A percentile compares a stretch with the other conserved stretches of the same genome.
phyloP scores from a whole-genome alignment of 352 stramenopile genomes.

The Saprolegnia parasitica region DNA sequence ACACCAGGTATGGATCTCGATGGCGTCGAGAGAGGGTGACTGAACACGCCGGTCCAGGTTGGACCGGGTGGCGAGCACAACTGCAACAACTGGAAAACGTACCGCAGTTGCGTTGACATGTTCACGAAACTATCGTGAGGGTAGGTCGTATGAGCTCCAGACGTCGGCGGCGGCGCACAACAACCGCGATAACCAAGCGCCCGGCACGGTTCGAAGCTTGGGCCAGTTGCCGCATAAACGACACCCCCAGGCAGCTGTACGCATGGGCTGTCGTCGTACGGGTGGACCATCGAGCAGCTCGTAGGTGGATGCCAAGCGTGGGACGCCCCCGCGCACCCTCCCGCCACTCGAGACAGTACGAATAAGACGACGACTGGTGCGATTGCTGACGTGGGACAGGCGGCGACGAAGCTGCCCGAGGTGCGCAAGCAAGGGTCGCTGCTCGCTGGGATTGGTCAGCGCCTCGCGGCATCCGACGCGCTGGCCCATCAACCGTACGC shows the following conservation, averaged over 20 bases:
- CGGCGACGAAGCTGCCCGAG: constrained; percentile 30
- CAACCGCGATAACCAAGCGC: constrained; percentile 40
- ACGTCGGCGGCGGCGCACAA: constrained; percentile 45
- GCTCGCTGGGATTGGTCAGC: constrained; percentile 69
- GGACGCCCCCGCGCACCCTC: constrained; percentile 21
- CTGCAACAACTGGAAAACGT: constrained; percentile 68
- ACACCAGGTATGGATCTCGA: constrained; percentile 43
- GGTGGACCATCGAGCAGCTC: constrained; percentile 29
- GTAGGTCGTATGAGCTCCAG: constrained; percentile 60
- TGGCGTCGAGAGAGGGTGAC: background rate
- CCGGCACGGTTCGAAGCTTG: constrained; percentile 40
- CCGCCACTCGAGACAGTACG: constrained; percentile 17
- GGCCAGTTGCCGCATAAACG: constrained; percentile 52
- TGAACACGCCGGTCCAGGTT: constrained; percentile 33
- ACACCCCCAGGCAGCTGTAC: constrained; percentile 56
- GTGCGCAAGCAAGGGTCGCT: constrained; percentile 54
- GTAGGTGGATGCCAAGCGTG: constrained; percentile 29
- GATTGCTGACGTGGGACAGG: constrained; percentile 37
- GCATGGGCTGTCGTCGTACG: background rate
- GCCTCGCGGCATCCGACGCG: constrained; percentile 52
- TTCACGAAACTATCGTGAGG: background rate
- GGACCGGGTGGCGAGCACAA: constrained; percentile 42
- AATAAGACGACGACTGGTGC: constrained; percentile 28
- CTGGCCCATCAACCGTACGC: constrained; percentile 39
- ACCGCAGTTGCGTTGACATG: constrained; percentile 18